Conservation (phyloP, 2,329 filamentous ascomycete species). For the Fusarium algeriense region DNA sequence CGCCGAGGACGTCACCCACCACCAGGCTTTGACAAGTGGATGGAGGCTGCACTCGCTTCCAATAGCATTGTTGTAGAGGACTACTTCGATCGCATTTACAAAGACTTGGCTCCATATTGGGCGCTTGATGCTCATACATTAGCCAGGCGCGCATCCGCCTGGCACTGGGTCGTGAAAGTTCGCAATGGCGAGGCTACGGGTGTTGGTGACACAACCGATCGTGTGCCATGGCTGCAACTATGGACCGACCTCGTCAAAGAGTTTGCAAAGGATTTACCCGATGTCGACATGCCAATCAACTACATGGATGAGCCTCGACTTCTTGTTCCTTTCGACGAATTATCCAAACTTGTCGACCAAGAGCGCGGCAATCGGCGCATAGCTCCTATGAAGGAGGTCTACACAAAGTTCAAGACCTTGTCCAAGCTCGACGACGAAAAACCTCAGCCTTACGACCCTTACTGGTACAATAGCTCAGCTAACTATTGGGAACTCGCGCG, state of each 20-base stretch:
- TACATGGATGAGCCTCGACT: slow-evolving; percentile 72
- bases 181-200: slow-evolving; percentile 58
- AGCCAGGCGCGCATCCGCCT: slow-evolving; percentile 56
- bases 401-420: slow-evolving; percentile 59
- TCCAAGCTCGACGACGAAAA: slow-evolving; percentile 52
- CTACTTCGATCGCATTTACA: slow-evolving; percentile 74
- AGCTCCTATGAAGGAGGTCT: slow-evolving; percentile 57
- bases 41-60: slow-evolving; percentile 63
- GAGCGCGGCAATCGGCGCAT: slow-evolving; percentile 61
- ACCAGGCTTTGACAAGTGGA: slow-evolving; percentile 73
- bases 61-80: slow-evolving; percentile 71
- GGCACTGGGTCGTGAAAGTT: slow-evolving; percentile 62
- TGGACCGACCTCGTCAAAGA: slow-evolving; percentile 64
- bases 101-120: slow-evolving; percentile 73
- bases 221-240: slow-evolving; percentile 60
- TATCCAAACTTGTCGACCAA: slow-evolving; percentile 62
- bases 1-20: slow-evolving; percentile 71
- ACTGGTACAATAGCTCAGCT: slow-evolving; percentile 60
- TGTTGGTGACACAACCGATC: slow-evolving; percentile 55
- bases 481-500: slow-evolving; percentile 71
- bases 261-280: slow-evolving; percentile 67
- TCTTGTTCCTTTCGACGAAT: slow-evolving; percentile 69
- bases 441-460: slow-evolving; percentile 57
- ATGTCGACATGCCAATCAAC: slow-evolving; percentile 77
- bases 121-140: slow-evolving; percentile 60